Evolutionary conservation across 805 yeast species (phyloP).

Genomic region (Maudiozyma saulgeensis): DNA sequence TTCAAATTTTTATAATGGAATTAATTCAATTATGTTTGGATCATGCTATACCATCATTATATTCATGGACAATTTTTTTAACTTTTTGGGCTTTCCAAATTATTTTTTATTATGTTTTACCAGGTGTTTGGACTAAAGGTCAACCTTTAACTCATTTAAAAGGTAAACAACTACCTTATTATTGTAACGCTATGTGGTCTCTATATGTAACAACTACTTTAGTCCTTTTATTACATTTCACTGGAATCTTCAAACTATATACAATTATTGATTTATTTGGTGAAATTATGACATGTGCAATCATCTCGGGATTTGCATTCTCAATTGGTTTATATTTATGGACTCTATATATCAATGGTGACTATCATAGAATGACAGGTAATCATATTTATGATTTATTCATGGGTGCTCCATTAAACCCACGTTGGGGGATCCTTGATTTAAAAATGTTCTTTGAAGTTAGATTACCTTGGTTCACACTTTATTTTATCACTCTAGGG

Average conservation of each 20-base stretch:
- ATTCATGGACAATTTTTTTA: constrained; percentile 62
- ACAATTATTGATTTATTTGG: constrained; percentile 76
- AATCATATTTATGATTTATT: constrained; percentile 82
- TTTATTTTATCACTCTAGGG: constrained; percentile 67
- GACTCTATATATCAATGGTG: constrained; percentile 58
- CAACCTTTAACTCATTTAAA: constrained; percentile 79
- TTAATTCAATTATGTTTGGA: constrained; percentile 31
- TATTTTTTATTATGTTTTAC: constrained; percentile 67
- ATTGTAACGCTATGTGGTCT: constrained; percentile 82
- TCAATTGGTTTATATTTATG: constrained; percentile 61
- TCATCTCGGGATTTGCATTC: constrained; percentile 61
- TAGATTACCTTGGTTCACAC: constrained; percentile 90
- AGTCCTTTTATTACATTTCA: constrained; percentile 53
- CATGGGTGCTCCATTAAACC: constrained; percentile 98
- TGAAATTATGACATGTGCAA: constrained; percentile 86
- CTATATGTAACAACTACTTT: constrained; percentile 59
- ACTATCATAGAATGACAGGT: constrained; percentile 86
- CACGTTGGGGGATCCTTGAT: constrained; percentile 86
- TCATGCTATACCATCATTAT: constrained; percentile 48
- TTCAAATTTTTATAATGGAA: constrained; percentile 24
- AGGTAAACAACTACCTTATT: constrained; percentile 77
- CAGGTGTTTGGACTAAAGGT: constrained; percentile 93
- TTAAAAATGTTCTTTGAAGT: constrained; percentile 96
- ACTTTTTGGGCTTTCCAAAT: constrained; percentile 61
- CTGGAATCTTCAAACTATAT: constrained; percentile 64